Evolutionary conservation across 2,329 filamentous ascomycete species (phyloP).

Genomic region (Aspergillus calidoustus): DNA sequence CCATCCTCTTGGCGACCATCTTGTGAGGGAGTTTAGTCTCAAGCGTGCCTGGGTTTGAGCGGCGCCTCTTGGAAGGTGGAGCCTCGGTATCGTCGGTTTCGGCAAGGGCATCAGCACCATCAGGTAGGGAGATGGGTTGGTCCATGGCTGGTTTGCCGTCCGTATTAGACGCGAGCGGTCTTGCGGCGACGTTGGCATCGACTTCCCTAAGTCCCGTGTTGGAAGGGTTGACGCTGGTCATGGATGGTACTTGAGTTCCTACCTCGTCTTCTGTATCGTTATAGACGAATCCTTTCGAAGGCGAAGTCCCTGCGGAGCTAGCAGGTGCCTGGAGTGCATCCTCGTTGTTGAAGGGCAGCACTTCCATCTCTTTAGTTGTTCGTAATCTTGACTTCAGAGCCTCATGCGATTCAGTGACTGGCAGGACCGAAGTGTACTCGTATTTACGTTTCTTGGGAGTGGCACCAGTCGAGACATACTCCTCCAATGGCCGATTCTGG

Average conservation of each 20-base stretch:
- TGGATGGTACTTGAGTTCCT: constrained; percentile 36
- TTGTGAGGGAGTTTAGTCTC: constrained; percentile 52
- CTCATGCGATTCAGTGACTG: constrained; percentile 71
- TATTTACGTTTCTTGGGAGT: constrained; percentile 85
- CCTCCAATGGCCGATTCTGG: constrained; percentile 66
- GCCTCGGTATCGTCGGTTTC: constrained; percentile 31
- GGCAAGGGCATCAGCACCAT: constrained; percentile 17
- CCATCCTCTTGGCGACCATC: constrained; percentile 42
- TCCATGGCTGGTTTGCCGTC: constrained; percentile 19
- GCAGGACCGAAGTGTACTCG: constrained; percentile 77
- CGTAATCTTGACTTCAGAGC: constrained; percentile 58
- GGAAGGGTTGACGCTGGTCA: constrained; percentile 37
- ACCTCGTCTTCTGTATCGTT: constrained; percentile 52
- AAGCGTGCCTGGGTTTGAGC: constrained; percentile 32
- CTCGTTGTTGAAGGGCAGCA: constrained; percentile 39
- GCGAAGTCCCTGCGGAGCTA: constrained; percentile 41
- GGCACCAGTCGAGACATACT: constrained; percentile 83
- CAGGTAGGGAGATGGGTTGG: constrained; percentile 16
- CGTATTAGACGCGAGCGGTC: constrained; percentile 31
- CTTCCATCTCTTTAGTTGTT: constrained; percentile 43
- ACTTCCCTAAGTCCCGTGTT: constrained; percentile 56
- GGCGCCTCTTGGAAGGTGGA: constrained; percentile 34
- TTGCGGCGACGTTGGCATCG: constrained; percentile 53
- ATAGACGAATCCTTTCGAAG: constrained; percentile 59
- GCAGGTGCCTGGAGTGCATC: constrained; percentile 25